A percentile compares a stretch with the other conserved stretches of the same genome.
These are phyloP conservation scores for Monilinia vaccinii-corymbosi DNA, from an alignment of 2,329 filamentous ascomycete species.

Conservation along the genomic window DNA sequence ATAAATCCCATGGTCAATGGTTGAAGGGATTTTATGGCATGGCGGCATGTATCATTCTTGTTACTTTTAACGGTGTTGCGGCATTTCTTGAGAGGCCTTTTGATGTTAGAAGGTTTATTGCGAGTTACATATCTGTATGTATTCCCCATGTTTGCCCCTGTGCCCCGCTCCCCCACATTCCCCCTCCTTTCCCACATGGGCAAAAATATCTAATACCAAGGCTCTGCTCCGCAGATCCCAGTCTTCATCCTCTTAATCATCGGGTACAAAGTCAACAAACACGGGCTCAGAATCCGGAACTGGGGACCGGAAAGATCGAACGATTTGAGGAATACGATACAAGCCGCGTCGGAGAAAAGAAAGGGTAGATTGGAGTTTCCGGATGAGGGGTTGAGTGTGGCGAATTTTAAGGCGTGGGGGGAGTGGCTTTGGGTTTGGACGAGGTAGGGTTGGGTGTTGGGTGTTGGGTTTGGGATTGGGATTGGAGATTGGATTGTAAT, in stretches of 20 bases:
- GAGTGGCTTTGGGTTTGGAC: constrained; percentile 32
- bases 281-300: constrained; percentile 26
- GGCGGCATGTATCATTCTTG: constrained; percentile 28
- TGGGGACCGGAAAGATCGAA: constrained; percentile 30
- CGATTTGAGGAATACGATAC: constrained; percentile 30
- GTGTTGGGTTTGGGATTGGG: not conserved
- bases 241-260: constrained; percentile 31
- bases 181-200: not conserved
- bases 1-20: constrained; percentile 34
- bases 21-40: constrained; percentile 32
- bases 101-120: constrained; percentile 31
- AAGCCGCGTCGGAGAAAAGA: constrained; percentile 26
- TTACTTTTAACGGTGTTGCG: constrained; percentile 31
- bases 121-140: constrained; percentile 35
- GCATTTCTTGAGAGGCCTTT: constrained; percentile 32
- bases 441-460: constrained; percentile 19
- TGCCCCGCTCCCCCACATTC: not conserved
- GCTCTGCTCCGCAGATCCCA: constrained; percentile 23
- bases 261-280: constrained; percentile 30
- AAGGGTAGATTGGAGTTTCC: constrained; percentile 31
- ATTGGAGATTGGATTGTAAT: not conserved
- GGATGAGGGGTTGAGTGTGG: constrained; percentile 26
- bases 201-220: not conserved
- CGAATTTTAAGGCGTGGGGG: constrained; percentile 24
- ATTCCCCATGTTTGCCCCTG: not conserved